Evolutionary conservation across 139 green algal genomes (phyloP).

Genomic region (Chlamydomonas asymmetrica): DNA sequence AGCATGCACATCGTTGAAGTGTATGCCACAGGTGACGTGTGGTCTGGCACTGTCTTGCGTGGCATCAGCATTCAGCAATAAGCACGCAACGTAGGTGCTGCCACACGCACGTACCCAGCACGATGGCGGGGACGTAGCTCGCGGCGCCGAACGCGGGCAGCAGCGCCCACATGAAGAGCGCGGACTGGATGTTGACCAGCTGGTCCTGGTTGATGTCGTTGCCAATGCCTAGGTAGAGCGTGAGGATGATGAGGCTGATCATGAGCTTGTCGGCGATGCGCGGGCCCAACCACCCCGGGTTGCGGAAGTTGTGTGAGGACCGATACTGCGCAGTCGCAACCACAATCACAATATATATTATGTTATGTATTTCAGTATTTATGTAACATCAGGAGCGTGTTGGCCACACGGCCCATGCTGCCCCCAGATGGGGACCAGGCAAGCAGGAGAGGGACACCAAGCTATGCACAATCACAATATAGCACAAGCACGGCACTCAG

Average conservation of each 20-base stretch:
- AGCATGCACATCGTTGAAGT: too few species aligned
- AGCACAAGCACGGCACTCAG: too few species aligned
- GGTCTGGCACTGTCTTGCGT: too few species aligned
- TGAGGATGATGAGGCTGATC: constrained; percentile 33
- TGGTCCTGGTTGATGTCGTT: constrained; percentile 35
- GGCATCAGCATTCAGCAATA: too few species aligned
- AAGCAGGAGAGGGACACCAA: constrained; percentile 70
- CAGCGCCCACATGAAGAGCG: constrained; percentile 66
- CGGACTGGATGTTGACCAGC: constrained; percentile 68
- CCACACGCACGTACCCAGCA: constrained; percentile 51
- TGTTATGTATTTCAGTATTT: too few species aligned
- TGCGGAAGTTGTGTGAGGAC: constrained; percentile 62
- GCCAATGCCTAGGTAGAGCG: constrained; percentile 32
- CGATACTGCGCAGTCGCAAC: constrained; percentile 63
- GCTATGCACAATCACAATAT: too few species aligned
- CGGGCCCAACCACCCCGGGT: constrained; percentile 57
- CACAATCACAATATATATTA: neutral
- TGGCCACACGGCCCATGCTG: constrained; percentile 57
- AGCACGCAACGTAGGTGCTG: too few species aligned
- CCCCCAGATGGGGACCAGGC: constrained; percentile 52
- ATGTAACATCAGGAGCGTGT: constrained; percentile 74
- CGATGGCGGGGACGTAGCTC: constrained; percentile 74
- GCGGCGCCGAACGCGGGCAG: constrained; percentile 73
- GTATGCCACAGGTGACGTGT: too few species aligned
- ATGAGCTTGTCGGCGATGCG: constrained; percentile 73